Evolutionary conservation across 495 filamentous ascomycete genomes (phyloP).

Genomic region (Hyaloscypha variabilis): DNA sequence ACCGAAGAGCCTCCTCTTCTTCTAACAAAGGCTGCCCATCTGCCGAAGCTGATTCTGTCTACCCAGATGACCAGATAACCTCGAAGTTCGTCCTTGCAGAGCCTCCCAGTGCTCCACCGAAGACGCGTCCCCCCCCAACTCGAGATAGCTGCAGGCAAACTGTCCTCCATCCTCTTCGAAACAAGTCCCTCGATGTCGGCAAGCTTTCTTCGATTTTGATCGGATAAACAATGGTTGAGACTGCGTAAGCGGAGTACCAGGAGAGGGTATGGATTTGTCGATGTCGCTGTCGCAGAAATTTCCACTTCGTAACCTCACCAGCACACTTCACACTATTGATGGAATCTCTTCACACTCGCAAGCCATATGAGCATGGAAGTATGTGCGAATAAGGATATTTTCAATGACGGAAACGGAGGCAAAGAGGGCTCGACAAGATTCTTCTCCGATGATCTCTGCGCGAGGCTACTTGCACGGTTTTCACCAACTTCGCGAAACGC

Average conservation of each 20-base stretch:
- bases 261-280: not conserved
- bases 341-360: not conserved
- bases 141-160: no score
- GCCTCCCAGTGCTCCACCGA: no score
- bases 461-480: not conserved
- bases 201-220: no score
- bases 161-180: no score
- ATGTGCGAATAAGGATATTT: not conserved
- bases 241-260: not conserved
- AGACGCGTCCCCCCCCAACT: no score
- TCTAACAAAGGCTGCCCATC: no score
- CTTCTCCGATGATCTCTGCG: not conserved
- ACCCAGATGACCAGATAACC: no score
- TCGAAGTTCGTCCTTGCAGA: no score
- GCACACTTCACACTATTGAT: not conserved
- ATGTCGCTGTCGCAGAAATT: not conserved
- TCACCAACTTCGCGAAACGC: not conserved
- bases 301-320: not conserved
- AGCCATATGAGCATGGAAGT: not conserved
- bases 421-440: not conserved
- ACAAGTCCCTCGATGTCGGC: no score
- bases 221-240: not conserved
- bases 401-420: not conserved
- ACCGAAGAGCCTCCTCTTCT: no score
- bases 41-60: no score